These are phyloP conservation scores for Fusarium torulosum DNA, from an alignment of 2,329 filamentous ascomycete species.

Conservation along the genomic window DNA sequence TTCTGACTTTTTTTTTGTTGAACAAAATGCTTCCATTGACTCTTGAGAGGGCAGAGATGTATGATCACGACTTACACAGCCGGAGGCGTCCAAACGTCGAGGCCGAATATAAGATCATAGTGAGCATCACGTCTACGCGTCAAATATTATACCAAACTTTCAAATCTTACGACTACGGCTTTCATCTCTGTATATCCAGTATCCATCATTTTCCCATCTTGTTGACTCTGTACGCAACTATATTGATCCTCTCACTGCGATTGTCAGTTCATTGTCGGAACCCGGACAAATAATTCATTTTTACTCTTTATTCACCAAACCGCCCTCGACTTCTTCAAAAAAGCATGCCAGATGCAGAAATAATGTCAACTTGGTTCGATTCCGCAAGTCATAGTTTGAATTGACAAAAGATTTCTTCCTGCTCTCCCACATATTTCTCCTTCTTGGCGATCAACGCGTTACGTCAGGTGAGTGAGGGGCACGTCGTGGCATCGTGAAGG, in stretches of 20 bases:
- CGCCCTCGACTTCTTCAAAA: neutral
- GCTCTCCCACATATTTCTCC: neutral
- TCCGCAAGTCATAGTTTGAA: neutral
- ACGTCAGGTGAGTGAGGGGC: slow-evolving; percentile 44
- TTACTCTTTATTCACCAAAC: neutral
- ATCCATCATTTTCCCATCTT: neutral
- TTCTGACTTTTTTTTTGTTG: slow-evolving; percentile 38
- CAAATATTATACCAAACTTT: neutral
- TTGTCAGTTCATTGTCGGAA: neutral
- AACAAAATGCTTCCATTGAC: slow-evolving; percentile 2
- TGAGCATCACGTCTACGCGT: neutral
- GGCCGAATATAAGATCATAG: slow-evolving; percentile 10
- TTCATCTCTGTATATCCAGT: neutral
- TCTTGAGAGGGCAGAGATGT: slow-evolving; percentile 15
- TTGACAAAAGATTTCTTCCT: neutral
- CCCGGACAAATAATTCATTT: neutral
- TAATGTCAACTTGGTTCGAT: accelerated
- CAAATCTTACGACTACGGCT: neutral
- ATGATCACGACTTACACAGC: slow-evolving; percentile 47
- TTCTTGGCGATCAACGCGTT: slow-evolving; percentile 16
- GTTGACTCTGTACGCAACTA: neutral
- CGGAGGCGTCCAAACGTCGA: slow-evolving; percentile 43
- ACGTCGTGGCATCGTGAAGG: slow-evolving; percentile 22
- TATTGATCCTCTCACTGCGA: neutral
- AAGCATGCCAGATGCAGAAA: no score